These are phyloP conservation scores for Olyra latifolia DNA, from an alignment of 176 grass and related monocot species.

Conservation along the genomic window DNA sequence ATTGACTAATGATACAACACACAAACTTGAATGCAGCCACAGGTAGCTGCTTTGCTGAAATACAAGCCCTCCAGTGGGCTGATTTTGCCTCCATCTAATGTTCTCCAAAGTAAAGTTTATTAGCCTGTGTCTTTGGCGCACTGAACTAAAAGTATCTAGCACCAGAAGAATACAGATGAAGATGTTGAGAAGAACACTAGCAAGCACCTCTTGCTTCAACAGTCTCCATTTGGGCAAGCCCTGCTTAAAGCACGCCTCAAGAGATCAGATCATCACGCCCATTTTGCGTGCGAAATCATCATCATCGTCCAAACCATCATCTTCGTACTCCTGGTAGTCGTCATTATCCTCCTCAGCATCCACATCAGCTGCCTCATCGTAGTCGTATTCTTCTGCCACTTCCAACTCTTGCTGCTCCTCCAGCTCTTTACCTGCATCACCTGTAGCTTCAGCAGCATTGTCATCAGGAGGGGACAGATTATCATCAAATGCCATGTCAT, in stretches of 20 bases:
- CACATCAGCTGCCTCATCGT: slow-evolving; percentile 25
- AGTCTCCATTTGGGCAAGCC: background rate
- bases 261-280: slow-evolving; percentile 57
- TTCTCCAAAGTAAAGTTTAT: slow-evolving; percentile 23
- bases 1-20: slow-evolving; percentile 41
- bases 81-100: slow-evolving; percentile 16
- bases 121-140: background rate
- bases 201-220: slow-evolving; percentile 3
- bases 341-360: slow-evolving; percentile 42
- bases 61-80: background rate
- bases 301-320: slow-evolving; percentile 54
- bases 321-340: slow-evolving; percentile 47
- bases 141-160: slow-evolving; percentile 42
- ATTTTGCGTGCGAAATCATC: slow-evolving; percentile 56
- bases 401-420: slow-evolving; percentile 32
- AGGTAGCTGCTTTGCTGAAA: background rate
- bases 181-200: slow-evolving; percentile 16
- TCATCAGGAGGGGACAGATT: slow-evolving; percentile 13
- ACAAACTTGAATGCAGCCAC: slow-evolving; percentile 13
- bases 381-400: slow-evolving; percentile 31
- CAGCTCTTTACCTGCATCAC: slow-evolving; percentile 5
- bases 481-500: slow-evolving; percentile 28
- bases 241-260: slow-evolving; percentile 7
- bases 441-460: background rate
- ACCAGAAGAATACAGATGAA: slow-evolving; percentile 24